These are phyloP conservation scores for Leccinum disarticulatum DNA, from an alignment of 768 basidiomycete species.

Conservation along the genomic window DNA sequence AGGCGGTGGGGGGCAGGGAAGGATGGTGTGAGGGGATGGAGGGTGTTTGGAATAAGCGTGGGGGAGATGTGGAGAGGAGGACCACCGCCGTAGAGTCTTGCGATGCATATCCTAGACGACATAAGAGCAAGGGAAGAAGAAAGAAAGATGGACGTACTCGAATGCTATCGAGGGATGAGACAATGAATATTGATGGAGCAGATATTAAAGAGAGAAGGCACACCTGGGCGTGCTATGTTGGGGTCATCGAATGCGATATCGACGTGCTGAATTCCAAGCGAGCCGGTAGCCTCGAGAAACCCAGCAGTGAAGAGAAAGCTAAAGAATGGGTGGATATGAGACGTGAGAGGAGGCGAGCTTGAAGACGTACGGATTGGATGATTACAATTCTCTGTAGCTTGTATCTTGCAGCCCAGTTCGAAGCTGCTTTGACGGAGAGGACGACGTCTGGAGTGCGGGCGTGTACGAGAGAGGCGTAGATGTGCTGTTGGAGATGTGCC, in stretches of 20 bases:
- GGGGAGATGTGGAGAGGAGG: constrained; percentile 71
- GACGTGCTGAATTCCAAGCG: constrained; percentile 48
- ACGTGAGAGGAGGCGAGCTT: neutral
- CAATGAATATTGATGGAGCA: neutral
- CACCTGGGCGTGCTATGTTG: constrained; percentile 87
- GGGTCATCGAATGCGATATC: constrained; percentile 76
- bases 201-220: constrained; percentile 25
- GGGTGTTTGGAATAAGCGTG: constrained; percentile 59
- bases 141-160: constrained; percentile 58
- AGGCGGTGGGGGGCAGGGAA: constrained; percentile 40
- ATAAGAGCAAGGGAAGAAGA: constrained; percentile 13
- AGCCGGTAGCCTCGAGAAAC: constrained; percentile 58
- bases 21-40: constrained; percentile 70
- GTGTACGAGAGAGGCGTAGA: constrained; percentile 72
- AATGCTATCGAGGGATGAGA: constrained; percentile 56
- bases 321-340: constrained; percentile 59
- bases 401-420: constrained; percentile 68
- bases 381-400: constrained; percentile 81
- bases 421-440: constrained; percentile 59
- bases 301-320: constrained; percentile 81
- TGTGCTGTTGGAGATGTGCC: constrained; percentile 65
- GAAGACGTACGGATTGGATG: constrained; percentile 71
- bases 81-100: constrained; percentile 84
- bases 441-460: constrained; percentile 77
- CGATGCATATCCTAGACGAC: constrained; percentile 68